Conservation (phyloP, 2,329 filamentous ascomycete genomes). For the Penicillium sp. region DNA sequence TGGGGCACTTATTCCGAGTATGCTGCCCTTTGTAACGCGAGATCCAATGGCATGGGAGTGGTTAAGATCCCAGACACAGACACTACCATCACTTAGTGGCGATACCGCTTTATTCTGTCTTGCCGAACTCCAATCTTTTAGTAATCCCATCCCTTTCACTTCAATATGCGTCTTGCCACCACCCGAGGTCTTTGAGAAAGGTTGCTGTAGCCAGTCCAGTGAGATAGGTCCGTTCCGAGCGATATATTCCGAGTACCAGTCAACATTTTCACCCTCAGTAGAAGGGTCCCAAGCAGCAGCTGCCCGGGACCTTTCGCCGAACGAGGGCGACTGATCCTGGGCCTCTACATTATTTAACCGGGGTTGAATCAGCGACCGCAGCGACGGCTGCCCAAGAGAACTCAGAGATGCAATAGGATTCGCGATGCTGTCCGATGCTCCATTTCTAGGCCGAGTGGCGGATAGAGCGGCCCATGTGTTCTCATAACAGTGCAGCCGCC, state of each 20-base stretch:
- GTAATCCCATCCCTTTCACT: slow-evolving; percentile 74
- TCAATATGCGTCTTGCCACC: slow-evolving; percentile 57
- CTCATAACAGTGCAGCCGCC: slow-evolving; percentile 76
- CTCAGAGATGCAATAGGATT: slow-evolving; percentile 38
- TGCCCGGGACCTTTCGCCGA: slow-evolving; percentile 36
- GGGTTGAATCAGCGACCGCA: slow-evolving; percentile 42
- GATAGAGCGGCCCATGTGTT: slow-evolving; percentile 69
- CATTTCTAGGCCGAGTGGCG: slow-evolving; percentile 27
- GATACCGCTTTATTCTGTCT: slow-evolving; percentile 69
- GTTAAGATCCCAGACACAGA: slow-evolving; percentile 84
- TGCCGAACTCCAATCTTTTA: slow-evolving; percentile 58
- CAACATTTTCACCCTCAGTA: slow-evolving; percentile 71
- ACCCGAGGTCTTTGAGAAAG: slow-evolving; percentile 46
- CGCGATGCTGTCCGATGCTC: slow-evolving; percentile 54
- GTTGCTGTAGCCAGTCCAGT: slow-evolving; percentile 76
- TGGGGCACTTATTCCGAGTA: slow-evolving; percentile 68
- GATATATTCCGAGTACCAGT: slow-evolving; percentile 90
- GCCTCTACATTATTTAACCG: slow-evolving; percentile 15
- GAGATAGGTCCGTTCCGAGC: slow-evolving; percentile 76
- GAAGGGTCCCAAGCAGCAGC: slow-evolving; percentile 81
- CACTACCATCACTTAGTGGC: slow-evolving; percentile 82
- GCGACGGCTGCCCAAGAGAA: slow-evolving; percentile 37
- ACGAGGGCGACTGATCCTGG: slow-evolving; percentile 24
- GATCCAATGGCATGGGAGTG: slow-evolving; percentile 37
- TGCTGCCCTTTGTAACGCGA: slow-evolving; percentile 54